Evolutionary conservation across 257 asterid genomes (phyloP).

Genomic region (Nicotiana otophora): DNA sequence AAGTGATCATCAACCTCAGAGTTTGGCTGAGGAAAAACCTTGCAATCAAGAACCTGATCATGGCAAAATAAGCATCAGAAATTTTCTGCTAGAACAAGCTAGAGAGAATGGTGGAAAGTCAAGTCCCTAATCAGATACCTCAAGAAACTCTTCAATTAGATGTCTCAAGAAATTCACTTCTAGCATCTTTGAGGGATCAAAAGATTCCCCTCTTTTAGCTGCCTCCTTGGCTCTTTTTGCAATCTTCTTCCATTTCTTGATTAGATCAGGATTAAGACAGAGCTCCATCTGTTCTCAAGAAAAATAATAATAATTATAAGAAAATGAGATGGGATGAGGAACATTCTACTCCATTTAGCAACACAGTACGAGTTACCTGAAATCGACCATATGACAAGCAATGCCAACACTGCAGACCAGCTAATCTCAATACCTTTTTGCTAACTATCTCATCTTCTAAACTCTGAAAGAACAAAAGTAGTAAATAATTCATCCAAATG

Average conservation of each 20-base stretch:
- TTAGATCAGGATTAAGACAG: constrained; percentile 64
- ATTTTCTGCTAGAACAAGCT: constrained; percentile 13
- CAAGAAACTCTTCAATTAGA: constrained; percentile 80
- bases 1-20: constrained; percentile 32
- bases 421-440: constrained; percentile 77
- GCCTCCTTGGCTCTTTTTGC: constrained; percentile 74
- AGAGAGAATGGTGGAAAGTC: constrained; percentile 4
- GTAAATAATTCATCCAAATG: constrained; percentile 14
- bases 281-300: constrained; percentile 66
- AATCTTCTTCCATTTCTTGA: constrained; percentile 76
- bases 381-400: constrained; percentile 90
- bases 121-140: constrained; percentile 38
- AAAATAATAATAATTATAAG: background rate
- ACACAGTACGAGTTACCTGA: constrained; percentile 50
- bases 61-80: constrained; percentile 18
- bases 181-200: constrained; percentile 51
- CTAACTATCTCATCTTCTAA: constrained; percentile 94
- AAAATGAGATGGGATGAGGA: background rate
- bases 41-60: constrained; percentile 72
- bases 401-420: constrained; percentile 93
- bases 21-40: constrained; percentile 46
- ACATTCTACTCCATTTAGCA: background rate
- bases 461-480: constrained; percentile 42
- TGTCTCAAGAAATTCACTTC: constrained; percentile 78
- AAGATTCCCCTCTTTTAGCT: constrained; percentile 44